Conservation (phyloP, 805 yeast species). For the Clavispora carvajalis region DNA sequence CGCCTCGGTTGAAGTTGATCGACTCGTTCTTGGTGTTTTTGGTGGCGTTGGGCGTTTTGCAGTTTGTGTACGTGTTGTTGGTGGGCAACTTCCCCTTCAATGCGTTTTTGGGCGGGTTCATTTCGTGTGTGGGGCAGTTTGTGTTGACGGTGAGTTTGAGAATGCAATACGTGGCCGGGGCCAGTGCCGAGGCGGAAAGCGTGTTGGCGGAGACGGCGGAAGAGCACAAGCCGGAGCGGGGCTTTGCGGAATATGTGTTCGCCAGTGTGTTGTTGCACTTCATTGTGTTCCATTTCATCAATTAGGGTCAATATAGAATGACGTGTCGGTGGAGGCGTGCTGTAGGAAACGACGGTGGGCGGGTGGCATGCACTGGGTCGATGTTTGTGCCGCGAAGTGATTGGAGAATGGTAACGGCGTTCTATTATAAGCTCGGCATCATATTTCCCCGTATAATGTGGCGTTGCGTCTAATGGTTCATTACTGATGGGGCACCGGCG, state of each 20-base stretch:
- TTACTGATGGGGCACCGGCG: too few relatives aligned
- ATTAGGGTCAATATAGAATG: too few relatives aligned
- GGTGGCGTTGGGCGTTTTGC: constrained; percentile 69
- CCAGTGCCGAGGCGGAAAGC: background rate
- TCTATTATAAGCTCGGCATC: too few relatives aligned
- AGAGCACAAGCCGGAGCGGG: constrained; percentile 38
- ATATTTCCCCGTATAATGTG: too few relatives aligned
- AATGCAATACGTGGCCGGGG: constrained; percentile 47
- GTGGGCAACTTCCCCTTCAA: constrained; percentile 95
- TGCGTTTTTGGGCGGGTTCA: constrained; percentile 91
- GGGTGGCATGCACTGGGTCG: too few relatives aligned
- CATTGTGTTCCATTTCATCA: constrained; percentile 84
- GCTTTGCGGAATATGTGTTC: constrained; percentile 83
- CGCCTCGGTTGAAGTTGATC: constrained; percentile 55
- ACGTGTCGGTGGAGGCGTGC: too few relatives aligned
- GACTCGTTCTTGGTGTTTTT: constrained; percentile 74
- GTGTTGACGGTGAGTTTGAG: constrained; percentile 81
- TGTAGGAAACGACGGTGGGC: too few relatives aligned
- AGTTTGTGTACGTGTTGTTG: constrained; percentile 68
- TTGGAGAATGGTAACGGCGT: too few relatives aligned
- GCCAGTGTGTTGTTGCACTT: constrained; percentile 89
- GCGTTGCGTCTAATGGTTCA: too few relatives aligned
- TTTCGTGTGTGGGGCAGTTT: constrained; percentile 91
- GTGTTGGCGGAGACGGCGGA: background rate
- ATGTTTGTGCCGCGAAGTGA: too few relatives aligned